Evolutionary conservation across 2,329 filamentous ascomycete genomes (phyloP).

Genomic region (Colletotrichum incanum): DNA sequence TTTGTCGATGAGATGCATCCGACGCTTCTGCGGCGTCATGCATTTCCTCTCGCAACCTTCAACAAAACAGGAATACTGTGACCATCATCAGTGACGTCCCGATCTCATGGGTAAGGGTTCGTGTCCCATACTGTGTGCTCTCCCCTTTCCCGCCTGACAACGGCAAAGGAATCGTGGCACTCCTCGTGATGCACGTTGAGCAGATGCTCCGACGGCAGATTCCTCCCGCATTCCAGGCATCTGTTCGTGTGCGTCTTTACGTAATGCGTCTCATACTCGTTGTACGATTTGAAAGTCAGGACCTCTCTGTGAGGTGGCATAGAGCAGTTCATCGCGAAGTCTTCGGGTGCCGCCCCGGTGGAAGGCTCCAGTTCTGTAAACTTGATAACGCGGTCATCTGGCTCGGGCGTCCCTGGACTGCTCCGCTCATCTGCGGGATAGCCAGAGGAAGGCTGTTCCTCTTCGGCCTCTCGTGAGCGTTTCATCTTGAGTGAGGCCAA

Average conservation of each 20-base stretch:
- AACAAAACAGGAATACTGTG: constrained; percentile 88
- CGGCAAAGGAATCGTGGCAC: constrained; percentile 86
- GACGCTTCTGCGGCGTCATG: constrained; percentile 85
- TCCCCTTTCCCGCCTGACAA: constrained; percentile 81
- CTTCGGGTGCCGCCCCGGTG: constrained; percentile 51
- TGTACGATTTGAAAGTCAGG: constrained; percentile 80
- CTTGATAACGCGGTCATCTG: constrained; percentile 62
- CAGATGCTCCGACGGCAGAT: constrained; percentile 88
- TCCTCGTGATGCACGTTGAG: constrained; percentile 90
- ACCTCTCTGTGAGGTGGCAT: constrained; percentile 84
- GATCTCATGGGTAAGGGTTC: background rate
- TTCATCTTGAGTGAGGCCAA: constrained; percentile 64
- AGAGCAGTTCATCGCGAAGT: constrained; percentile 79
- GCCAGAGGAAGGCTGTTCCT: constrained; percentile 59
- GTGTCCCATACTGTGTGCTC: constrained; percentile 82
- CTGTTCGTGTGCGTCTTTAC: constrained; percentile 84
- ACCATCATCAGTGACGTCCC: constrained; percentile 39
- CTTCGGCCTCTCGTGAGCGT: constrained; percentile 74
- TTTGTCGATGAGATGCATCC: constrained; percentile 93
- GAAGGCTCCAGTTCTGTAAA: constrained; percentile 72
- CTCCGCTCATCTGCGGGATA: constrained; percentile 43
- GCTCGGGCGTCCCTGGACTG: constrained; percentile 34
- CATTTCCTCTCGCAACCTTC: constrained; percentile 90
- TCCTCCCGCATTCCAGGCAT: constrained; percentile 87
- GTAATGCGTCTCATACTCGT: constrained; percentile 92